Conservation (phyloP, 1,284 basidiomycete genomes). For the Agroathelia rolfsii region DNA sequence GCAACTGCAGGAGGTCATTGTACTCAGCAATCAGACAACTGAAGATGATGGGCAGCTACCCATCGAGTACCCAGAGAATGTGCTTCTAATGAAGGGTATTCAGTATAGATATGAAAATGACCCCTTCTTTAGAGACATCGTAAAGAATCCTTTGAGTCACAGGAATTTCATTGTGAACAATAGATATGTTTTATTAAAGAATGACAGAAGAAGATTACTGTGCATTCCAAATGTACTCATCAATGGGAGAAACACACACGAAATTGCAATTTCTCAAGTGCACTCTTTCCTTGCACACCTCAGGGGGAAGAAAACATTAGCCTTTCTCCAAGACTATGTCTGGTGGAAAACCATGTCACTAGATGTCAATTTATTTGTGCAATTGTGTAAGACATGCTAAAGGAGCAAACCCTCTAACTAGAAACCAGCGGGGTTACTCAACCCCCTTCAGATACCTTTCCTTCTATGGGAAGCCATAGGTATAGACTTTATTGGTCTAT, state of each 20-base stretch:
- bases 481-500: conserved; percentile 36
- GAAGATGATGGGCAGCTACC: no score
- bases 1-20: no score
- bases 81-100: conserved; percentile 10
- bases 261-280: conserved; percentile 23
- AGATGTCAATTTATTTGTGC: conserved; percentile 18
- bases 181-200: conserved; percentile 16
- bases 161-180: conserved; percentile 17
- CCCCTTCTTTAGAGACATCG: conserved; percentile 16
- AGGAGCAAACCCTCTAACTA: conserved; percentile 21
- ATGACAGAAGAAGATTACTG: conserved; percentile 13
- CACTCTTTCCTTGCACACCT: conserved; percentile 26
- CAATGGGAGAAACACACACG: conserved; percentile 13
- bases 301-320: conserved; percentile 21
- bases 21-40: no score
- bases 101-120: conserved; percentile 15
- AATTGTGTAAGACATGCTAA: conserved; percentile 20
- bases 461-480: conserved; percentile 28
- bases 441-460: conserved; percentile 20
- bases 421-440: conserved; percentile 22
- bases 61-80: no score
- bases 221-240: conserved; percentile 25
- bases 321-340: conserved; percentile 19
- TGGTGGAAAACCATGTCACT: conserved; percentile 26
- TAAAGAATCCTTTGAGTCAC: conserved; percentile 14